These are phyloP conservation scores for Breynia disticha DNA, from an alignment of 441 rosid genomes.

Conservation along the genomic window DNA sequence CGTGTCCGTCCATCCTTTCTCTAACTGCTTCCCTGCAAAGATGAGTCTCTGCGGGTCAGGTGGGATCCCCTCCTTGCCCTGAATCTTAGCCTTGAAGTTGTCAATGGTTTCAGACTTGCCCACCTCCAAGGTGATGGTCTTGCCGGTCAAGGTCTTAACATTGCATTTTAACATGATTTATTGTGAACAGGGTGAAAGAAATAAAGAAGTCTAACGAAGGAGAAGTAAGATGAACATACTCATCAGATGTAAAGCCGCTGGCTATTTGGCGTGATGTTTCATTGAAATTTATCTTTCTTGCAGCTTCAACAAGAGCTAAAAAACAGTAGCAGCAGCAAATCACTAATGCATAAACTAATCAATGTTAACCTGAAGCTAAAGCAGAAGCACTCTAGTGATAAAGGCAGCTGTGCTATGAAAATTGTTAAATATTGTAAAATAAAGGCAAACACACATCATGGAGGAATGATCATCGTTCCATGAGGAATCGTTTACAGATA, in stretches of 20 bases:
- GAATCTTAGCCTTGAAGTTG: too few species aligned
- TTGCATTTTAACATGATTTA: not conserved
- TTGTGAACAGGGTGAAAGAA: not conserved
- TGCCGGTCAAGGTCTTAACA: too few species aligned
- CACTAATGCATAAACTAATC: too few species aligned
- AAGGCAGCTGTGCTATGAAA: too few species aligned
- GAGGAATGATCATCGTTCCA: not conserved
- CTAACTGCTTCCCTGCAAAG: too few species aligned
- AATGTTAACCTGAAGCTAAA: too few species aligned
- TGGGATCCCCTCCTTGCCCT: too few species aligned
- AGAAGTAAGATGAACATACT: conserved; percentile 27
- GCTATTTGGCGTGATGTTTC: conserved; percentile 51
- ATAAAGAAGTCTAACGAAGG: too few species aligned
- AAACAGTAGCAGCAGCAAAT: conserved; percentile 18
- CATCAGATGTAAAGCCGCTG: conserved; percentile 53
- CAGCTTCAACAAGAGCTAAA: conserved; percentile 77
- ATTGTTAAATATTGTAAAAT: conserved; percentile 2
- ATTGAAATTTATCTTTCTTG: conserved; percentile 66
- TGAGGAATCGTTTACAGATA: conserved; percentile 53
- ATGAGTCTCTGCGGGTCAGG: too few species aligned
- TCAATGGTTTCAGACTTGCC: too few species aligned
- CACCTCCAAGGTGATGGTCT: too few species aligned
- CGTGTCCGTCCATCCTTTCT: too few species aligned
- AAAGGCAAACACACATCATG: not conserved
- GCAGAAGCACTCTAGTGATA: not conserved